These are phyloP conservation scores for Prunus campanulata DNA, from an alignment of 306 rosid species.

Conservation along the genomic window DNA sequence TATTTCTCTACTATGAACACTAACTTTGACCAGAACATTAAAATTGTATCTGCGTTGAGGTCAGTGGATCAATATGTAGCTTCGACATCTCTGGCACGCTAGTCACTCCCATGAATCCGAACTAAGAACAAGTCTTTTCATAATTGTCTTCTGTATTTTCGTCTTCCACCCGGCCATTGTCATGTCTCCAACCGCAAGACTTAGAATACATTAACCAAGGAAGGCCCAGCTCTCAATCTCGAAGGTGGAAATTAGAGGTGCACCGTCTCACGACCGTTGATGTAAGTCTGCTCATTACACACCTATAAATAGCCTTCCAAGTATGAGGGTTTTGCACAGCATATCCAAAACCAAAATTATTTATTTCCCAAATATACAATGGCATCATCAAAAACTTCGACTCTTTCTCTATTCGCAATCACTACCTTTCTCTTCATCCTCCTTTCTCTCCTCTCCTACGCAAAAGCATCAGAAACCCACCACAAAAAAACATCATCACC, in stretches of 20 bases:
- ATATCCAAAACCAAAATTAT: neutral
- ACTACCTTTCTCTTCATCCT: neutral
- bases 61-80: too few relatives aligned
- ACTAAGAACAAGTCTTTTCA: too few relatives aligned
- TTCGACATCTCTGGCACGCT: too few relatives aligned
- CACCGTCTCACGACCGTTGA: too few relatives aligned
- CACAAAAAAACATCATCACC: neutral
- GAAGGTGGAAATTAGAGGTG: neutral
- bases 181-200: neutral
- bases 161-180: too few relatives aligned
- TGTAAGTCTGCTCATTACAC: neutral
- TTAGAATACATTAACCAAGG: neutral
- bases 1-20: too few relatives aligned
- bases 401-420: neutral
- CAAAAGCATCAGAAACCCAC: neutral
- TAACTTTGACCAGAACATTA: too few relatives aligned
- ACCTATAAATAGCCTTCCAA: neutral
- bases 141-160: too few relatives aligned
- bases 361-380: neutral
- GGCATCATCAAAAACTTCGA: constrained; percentile 1
- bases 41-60: too few relatives aligned
- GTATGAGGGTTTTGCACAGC: neutral
- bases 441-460: neutral
- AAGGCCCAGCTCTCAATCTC: neutral
- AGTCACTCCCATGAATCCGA: too few relatives aligned